phyloP scores from a whole-genome alignment of 495 filamentous ascomycete species.

The Pyrenula massariospora region DNA sequence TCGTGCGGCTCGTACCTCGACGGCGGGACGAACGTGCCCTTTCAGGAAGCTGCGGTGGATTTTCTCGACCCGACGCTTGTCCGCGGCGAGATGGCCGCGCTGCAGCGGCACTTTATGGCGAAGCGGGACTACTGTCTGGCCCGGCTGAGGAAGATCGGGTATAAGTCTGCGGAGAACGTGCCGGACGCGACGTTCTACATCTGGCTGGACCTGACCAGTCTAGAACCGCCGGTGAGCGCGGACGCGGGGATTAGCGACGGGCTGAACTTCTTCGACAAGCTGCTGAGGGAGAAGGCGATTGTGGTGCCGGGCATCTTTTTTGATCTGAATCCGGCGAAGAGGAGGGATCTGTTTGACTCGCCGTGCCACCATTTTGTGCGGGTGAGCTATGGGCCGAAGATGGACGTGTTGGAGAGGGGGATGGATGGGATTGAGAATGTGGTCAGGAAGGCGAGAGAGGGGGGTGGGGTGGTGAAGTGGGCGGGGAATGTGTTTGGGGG shows the following conservation, averaged over 20 bases:
- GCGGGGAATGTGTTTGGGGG: conserved; percentile 21
- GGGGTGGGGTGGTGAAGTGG: conserved; percentile 22
- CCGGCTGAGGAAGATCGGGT: conserved; percentile 72
- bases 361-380: conserved; percentile 95
- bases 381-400: conserved; percentile 79
- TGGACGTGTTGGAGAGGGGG: conserved; percentile 76
- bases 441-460: conserved; percentile 26
- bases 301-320: conserved; percentile 84
- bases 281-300: conserved; percentile 84
- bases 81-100: conserved; percentile 72
- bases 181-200: conserved; percentile 93
- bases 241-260: conserved; percentile 70
- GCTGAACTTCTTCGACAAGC: conserved; percentile 91
- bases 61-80: conserved; percentile 83
- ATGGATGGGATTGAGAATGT: conserved; percentile 85
- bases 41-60: conserved; percentile 85
- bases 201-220: conserved; percentile 53
- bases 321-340: conserved; percentile 78
- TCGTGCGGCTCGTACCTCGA: conserved; percentile 93
- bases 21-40: conserved; percentile 86
- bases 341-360: conserved; percentile 84
- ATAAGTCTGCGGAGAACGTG: conserved; percentile 54
- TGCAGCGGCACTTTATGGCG: conserved; percentile 75
- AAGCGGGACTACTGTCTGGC: conserved; percentile 84
- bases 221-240: conserved; percentile 26